Base-by-base conservation (phyloP, 1,284 basidiomycete species). In the Ustanciosporium gigantosporum region DNA sequence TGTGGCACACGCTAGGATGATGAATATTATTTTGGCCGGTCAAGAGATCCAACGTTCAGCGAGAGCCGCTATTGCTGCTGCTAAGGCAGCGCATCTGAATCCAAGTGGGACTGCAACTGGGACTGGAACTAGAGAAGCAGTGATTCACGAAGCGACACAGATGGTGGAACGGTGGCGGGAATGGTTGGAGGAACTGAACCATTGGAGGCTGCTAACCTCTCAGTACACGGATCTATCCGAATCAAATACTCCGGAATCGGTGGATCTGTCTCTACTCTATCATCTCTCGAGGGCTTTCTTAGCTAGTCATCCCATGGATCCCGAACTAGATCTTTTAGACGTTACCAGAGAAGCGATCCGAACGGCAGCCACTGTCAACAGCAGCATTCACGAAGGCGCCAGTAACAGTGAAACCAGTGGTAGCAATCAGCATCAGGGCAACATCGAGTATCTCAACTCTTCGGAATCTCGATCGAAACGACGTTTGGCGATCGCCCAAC, bases 1-100 rank as follows among this genome's bases (percentile, higher is more conserved):
- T 31, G 60, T 66, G 2, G 68, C 66, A 11, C 68, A 71, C 25
- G 68, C 68, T 6, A 51, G 66, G 6, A 53, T 71, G 51, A 51
- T 71, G 57, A 45, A 56, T 6, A 71, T 71, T 20, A 48, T 71
- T n/a, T 41, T 70, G 1, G 51, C 56, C 6, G 67, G 58, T 11
- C 67, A 65, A 27, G 44, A 52, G 15, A 29, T 60, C 9, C 60
- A 58, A 20, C 55, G 67, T 16, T 52, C 57, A n/a, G 45, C 60
- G 4, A 49, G 57, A 6, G 29, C 43, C 17, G 46, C 41, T 13
- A 29, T 42, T 5, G 31, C 48, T 27, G 20, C 38, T 14, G 17
- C 25, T 20, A 42, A 46, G 4, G 16, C 46, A 17, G 41, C 46
- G 3, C 21, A 34, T 13, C 22, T 41, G 4, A 42, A 57, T 7